Base-by-base conservation (phyloP, 495 filamentous ascomycete genomes). In the Choiromyces venosus region DNA sequence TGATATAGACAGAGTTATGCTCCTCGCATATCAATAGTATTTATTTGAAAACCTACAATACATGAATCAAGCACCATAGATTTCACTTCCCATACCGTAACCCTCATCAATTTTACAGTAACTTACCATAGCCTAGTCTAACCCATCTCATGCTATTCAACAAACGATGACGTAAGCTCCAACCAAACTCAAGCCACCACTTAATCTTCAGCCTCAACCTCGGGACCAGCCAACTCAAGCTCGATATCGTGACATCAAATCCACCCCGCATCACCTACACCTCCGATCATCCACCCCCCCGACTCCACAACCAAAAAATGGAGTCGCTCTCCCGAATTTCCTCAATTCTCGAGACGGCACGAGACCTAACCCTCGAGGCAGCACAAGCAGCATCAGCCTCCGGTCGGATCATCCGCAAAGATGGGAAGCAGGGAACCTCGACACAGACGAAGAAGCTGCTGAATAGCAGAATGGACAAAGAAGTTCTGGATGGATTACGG, bases 251-350 rank as follows among this genome's bases (percentile, higher is more conserved):
- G 37, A 36, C 66, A 69, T 40, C 66, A 33, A 1, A 14, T 37
- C 25, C 29, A 29, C 40, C 40, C 35, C 67, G 42, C 46, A 37
- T 12, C 56, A 66, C 64, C 56, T n/a, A 38, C 56, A 61, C 52
- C 52, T 52, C 40, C 19, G 18, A 29, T n/a, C n/a, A 21, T 69
- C 64, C 56, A 69, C 42, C 70, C 25, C 25, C 37, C 66, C 44
- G 65, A 67, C 68, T 71, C 38, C 46, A 73, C 52, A 39, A 4
- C 36, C 71, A 52, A 69, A 65, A 37, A 37, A 94, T 99, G 95
- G 95, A 98, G 85, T 96, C 95, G n/a, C 93, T 97, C 76, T 93
- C 95, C 29, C 86, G 91, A 77, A 97, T 97, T 82, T 96, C 94
- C 66, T 92, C 88, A 73, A 86, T 99, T 82, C 89, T 99, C 81